Conservation (phyloP, 495 filamentous ascomycete species). For the Hypoxylon fuscum region DNA sequence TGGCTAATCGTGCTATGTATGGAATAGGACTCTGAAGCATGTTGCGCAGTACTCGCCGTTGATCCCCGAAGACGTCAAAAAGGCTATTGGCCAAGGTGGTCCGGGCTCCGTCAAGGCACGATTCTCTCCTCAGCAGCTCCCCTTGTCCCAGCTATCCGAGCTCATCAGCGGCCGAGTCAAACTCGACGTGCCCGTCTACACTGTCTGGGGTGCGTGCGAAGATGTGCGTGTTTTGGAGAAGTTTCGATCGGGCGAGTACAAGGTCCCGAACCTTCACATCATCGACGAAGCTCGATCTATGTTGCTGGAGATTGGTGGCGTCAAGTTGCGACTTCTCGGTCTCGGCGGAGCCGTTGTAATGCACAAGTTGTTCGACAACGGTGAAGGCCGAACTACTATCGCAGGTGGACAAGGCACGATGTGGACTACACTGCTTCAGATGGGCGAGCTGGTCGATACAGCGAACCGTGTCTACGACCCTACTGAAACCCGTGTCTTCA, state of each 20-base stretch:
- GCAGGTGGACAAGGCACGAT: constrained; percentile 98
- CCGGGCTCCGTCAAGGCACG: constrained; percentile 80
- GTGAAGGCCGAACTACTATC: constrained; percentile 96
- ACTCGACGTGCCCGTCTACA: constrained; percentile 96
- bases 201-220: constrained; percentile 99
- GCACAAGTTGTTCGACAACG: constrained; percentile 99
- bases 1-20: constrained; percentile 22
- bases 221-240: constrained; percentile 98
- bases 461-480: constrained; percentile 98
- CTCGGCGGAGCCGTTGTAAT: constrained; percentile 97
- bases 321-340: constrained; percentile 94
- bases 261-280: constrained; percentile 95
- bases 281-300: constrained; percentile 98
- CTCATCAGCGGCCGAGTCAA: constrained; percentile 89
- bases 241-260: constrained; percentile 98
- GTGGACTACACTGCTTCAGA: constrained; percentile 99
- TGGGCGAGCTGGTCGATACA: constrained; percentile 98
- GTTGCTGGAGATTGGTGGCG: constrained; percentile 90
- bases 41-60: constrained; percentile 98
- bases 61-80: constrained; percentile 86
- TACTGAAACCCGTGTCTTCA: constrained; percentile 95
- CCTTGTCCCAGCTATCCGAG: constrained; percentile 91
- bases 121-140: constrained; percentile 79
- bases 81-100: constrained; percentile 70
- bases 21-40: constrained; percentile 88